These are phyloP conservation scores for Penicillium sp. DNA, from an alignment of 2,329 filamentous ascomycete species.

Conservation along the genomic window DNA sequence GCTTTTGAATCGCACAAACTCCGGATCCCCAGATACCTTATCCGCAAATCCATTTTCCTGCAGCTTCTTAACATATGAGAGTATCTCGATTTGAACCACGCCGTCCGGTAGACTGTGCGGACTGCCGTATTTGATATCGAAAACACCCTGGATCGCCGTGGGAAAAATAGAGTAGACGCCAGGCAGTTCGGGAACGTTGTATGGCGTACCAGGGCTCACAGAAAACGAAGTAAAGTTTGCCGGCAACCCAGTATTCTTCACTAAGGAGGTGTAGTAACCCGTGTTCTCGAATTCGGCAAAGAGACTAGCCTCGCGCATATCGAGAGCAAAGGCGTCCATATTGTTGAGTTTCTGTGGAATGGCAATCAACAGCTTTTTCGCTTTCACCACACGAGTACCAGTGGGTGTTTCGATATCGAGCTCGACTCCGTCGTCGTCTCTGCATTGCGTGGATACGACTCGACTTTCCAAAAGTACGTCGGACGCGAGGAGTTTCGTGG, in stretches of 20 bases:
- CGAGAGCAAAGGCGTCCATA: conserved; percentile 37
- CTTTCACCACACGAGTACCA: conserved; percentile 32
- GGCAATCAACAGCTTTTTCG: conserved; percentile 42
- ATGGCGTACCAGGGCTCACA: conserved; percentile 1
- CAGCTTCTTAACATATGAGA: conserved; percentile 13
- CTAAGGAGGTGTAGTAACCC: conserved; percentile 38
- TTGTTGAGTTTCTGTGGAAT: conserved; percentile 39
- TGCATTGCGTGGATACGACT: conserved; percentile 15
- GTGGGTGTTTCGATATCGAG: conserved; percentile 30
- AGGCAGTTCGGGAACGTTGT: conserved; percentile 22
- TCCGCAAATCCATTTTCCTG: conserved; percentile 13
- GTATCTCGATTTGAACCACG: conserved; percentile 28
- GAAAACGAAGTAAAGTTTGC: conserved; percentile 6
- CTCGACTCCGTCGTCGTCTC: conserved; percentile 17
- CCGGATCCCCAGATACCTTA: conserved; percentile 17
- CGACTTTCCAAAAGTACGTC: conserved; percentile 26
- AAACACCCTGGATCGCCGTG: conserved; percentile 17
- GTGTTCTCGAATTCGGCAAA: conserved; percentile 39
- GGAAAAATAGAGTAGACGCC: conserved; percentile 22
- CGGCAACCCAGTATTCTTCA: conserved; percentile 39
- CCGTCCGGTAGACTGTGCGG: conserved; percentile 15
- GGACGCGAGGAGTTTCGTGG: conserved; percentile 18
- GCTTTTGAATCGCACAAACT: conserved; percentile 33
- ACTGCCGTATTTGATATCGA: conserved; percentile 19
- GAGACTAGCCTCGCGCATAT: conserved; percentile 28